Evolutionary conservation across 2,329 filamentous ascomycete species (phyloP).

Genomic region (Fusarium heterosporum): DNA sequence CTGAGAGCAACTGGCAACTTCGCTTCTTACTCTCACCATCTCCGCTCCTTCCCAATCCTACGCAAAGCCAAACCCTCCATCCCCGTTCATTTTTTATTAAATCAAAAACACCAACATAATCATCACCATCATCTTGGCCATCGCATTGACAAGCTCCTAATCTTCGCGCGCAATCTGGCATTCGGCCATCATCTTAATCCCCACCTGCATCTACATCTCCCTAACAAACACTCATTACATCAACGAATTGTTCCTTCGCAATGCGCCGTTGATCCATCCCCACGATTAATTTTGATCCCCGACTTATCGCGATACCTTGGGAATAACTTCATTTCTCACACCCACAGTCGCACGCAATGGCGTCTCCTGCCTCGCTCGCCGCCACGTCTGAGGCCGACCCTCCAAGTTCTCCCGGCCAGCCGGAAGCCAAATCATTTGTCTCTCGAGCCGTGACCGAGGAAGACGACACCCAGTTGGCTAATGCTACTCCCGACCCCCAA

Average conservation of each 20-base stretch:
- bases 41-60: constrained; percentile 26
- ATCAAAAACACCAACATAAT: constrained; percentile 1
- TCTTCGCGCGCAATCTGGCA: constrained; percentile 26
- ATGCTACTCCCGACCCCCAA: constrained; percentile 58
- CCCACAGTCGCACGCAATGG: constrained; percentile 48
- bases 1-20: constrained; percentile 38
- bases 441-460: constrained; percentile 61
- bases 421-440: constrained; percentile 60
- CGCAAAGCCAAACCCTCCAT: constrained; percentile 9
- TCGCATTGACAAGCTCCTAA: constrained; percentile 30
- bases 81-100: constrained; percentile 2
- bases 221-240: constrained; percentile 22
- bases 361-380: constrained; percentile 56
- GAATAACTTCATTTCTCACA: constrained; percentile 24
- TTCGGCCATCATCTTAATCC: constrained; percentile 24
- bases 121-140: constrained; percentile 28
- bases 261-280: constrained; percentile 40
- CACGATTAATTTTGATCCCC: constrained; percentile 17
- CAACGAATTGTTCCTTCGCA: constrained; percentile 23
- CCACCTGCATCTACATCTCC: constrained; percentile 27
- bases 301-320: not conserved
- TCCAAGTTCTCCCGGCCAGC: constrained; percentile 59
- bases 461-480: constrained; percentile 59
- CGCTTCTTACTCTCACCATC: constrained; percentile 32
- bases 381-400: constrained; percentile 60